These are phyloP conservation scores for Pseudogymnoascus sp. DNA, from an alignment of 2,329 filamentous ascomycete species.

Conservation along the genomic window DNA sequence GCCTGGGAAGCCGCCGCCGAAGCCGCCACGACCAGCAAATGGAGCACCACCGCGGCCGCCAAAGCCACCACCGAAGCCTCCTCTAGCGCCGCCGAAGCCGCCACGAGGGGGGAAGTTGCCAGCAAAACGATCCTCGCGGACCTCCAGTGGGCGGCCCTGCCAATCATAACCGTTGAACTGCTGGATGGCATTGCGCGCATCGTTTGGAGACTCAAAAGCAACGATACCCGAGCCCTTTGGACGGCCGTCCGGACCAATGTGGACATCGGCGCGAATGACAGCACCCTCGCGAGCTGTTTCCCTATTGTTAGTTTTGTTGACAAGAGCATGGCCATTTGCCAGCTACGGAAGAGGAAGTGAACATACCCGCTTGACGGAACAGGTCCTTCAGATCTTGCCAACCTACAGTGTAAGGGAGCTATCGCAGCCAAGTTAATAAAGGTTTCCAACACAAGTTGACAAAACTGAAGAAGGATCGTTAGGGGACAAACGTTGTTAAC, in stretches of 20 bases:
- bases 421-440: constrained; percentile 33
- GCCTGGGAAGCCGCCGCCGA: constrained; percentile 43
- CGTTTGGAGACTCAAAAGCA: constrained; percentile 88
- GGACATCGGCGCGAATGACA: constrained; percentile 92
- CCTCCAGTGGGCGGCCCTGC: constrained; percentile 88
- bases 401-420: constrained; percentile 96
- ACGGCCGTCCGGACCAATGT: constrained; percentile 81
- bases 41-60: constrained; percentile 52
- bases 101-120: constrained; percentile 42
- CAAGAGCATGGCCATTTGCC: constrained; percentile 19
- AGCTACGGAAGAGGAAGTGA: constrained; percentile 19
- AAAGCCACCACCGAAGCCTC: constrained; percentile 43
- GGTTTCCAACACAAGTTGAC: constrained; percentile 24
- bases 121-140: constrained; percentile 92
- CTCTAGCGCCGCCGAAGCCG: constrained; percentile 34
- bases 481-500: constrained; percentile 86
- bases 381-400: constrained; percentile 99
- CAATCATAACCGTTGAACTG: constrained; percentile 99
- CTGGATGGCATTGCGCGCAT: constrained; percentile 90
- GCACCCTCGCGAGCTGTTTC: constrained; percentile 54
- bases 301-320: constrained; percentile 12
- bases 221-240: constrained; percentile 97
- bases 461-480: constrained; percentile 20
- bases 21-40: constrained; percentile 49
- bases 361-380: constrained; percentile 94